Evolutionary conservation across 2,329 filamentous ascomycete genomes (phyloP), one percentile per base, ranked within the genome.

Genomic region (Cladophialophora chaetospira): DNA sequence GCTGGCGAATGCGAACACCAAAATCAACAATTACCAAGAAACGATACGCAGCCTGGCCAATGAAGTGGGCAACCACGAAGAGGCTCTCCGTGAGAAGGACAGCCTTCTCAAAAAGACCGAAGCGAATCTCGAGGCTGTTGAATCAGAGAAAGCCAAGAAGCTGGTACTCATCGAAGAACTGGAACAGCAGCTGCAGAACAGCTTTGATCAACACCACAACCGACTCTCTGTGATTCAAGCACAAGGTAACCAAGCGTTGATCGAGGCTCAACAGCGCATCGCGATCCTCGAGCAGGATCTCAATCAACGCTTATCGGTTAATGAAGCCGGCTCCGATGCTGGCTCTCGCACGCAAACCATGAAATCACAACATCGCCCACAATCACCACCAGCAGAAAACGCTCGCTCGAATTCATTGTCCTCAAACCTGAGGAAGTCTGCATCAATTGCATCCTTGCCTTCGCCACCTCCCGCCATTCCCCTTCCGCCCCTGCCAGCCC

Each of bases 381-480:
- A 73, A 71, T 61, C 82, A 75, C 40, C 75, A 73, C 31, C 75
- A 77, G 52, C 73, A 72, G 54, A 73, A 29, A 70, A 82, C 44
- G 79, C 82, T 42, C 76, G 83, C 51, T 81, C 80, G 56, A 81
- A 80, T 62, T 86, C 84, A 5, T 76, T 79, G 60, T 79, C 79
- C 42, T 88, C 88, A 11, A 88, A 88, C 63, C 82, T 94, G 40
- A 89, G 90, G 69, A 97, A 96, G 80, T 94, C 88, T 67, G 80
- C 84, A 21, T 94, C 91, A 0, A 87, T 92, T 44, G 82, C 84
- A 10, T 94, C 91, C 2, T 78, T 97, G 9, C 94, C 94, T 2
- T 97, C 94, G 1, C 94, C 94, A 25, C 94, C 94, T 4, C 94
- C 94, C 0, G 91, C 91, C 0, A 96, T 97, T 66, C 94, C 94